Conservation (phyloP, 139 green algal species). For the Chara braunii region DNA sequence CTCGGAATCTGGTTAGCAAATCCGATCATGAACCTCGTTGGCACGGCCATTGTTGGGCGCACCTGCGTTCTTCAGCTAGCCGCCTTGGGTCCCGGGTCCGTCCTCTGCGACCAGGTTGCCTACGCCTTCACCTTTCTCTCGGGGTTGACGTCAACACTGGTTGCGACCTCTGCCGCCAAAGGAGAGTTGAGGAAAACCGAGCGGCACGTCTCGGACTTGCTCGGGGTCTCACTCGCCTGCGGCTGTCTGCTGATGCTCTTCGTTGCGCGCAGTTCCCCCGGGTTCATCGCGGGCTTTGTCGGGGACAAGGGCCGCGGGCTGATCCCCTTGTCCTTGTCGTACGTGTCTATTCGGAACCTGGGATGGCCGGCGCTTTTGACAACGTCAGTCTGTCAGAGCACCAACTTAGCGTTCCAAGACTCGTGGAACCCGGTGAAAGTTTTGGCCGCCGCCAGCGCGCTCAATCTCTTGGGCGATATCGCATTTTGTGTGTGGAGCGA, state of each 20-base stretch:
- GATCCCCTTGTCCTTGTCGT: too few species aligned
- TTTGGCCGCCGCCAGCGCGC: neutral
- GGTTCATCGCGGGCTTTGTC: too few species aligned
- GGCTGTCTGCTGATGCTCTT: too few species aligned
- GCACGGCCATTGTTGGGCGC: constrained; percentile 20
- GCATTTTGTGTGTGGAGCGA: constrained; percentile 14
- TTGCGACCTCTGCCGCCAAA: constrained; percentile 19
- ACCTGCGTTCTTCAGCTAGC: constrained; percentile 27
- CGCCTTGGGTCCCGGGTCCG: constrained; percentile 16
- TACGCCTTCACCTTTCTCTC: constrained; percentile 41
- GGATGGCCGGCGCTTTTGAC: constrained; percentile 29
- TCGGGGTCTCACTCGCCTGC: too few species aligned
- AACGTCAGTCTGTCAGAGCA: constrained; percentile 23
- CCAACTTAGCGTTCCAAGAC: constrained; percentile 36
- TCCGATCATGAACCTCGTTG: constrained; percentile 32
- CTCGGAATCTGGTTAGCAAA: constrained; percentile 31
- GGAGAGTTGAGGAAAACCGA: too few species aligned
- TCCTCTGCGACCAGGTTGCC: constrained; percentile 5
- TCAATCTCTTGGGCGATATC: constrained; percentile 31
- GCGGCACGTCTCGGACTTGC: too few species aligned
- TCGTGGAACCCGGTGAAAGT: constrained; percentile 17
- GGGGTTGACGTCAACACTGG: constrained; percentile 28
- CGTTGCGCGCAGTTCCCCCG: too few species aligned
- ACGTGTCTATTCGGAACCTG: constrained; percentile 13
- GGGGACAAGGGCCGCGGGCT: too few species aligned